phyloP scores from a whole-genome alignment of 306 rosid species.

The Oemleria cerasiformis region DNA sequence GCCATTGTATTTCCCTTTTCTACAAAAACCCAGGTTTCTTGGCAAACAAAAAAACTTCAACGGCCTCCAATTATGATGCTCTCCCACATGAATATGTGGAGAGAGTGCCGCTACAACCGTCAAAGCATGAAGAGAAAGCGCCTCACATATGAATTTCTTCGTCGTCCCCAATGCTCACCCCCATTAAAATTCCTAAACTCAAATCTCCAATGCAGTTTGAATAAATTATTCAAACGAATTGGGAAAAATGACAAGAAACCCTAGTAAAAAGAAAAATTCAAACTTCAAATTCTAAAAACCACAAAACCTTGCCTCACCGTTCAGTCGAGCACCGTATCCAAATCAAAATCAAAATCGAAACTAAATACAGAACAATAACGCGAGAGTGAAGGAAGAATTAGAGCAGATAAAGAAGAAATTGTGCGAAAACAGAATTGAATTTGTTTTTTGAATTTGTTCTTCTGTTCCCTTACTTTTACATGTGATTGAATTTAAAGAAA shows the following conservation, averaged over 20 bases:
- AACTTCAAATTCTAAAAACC: neutral
- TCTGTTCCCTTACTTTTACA: too few relatives aligned
- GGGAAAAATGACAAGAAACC: too few relatives aligned
- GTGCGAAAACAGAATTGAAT: too few relatives aligned
- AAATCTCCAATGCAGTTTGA: neutral
- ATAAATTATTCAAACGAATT: neutral
- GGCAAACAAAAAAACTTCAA: constrained; percentile 2
- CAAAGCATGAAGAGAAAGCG: neutral
- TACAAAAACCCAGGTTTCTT: constrained; percentile 3
- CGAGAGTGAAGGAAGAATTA: too few relatives aligned
- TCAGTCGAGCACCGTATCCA: neutral
- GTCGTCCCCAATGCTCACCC: neutral
- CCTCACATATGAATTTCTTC: neutral
- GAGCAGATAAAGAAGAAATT: too few relatives aligned
- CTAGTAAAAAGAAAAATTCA: too few relatives aligned
- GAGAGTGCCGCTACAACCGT: constrained; percentile 6
- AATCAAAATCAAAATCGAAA: neutral
- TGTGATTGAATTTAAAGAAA: neutral
- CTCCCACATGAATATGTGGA: constrained; percentile 9
- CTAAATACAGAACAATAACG: too few relatives aligned
- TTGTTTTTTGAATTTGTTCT: too few relatives aligned
- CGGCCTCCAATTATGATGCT: neutral
- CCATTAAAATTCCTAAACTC: neutral
- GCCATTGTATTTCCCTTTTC: constrained; percentile 7
- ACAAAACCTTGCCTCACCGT: neutral